These are phyloP conservation scores for Macrotyloma uniflorum DNA, from an alignment of 306 rosid genomes.

Conservation along the genomic window DNA sequence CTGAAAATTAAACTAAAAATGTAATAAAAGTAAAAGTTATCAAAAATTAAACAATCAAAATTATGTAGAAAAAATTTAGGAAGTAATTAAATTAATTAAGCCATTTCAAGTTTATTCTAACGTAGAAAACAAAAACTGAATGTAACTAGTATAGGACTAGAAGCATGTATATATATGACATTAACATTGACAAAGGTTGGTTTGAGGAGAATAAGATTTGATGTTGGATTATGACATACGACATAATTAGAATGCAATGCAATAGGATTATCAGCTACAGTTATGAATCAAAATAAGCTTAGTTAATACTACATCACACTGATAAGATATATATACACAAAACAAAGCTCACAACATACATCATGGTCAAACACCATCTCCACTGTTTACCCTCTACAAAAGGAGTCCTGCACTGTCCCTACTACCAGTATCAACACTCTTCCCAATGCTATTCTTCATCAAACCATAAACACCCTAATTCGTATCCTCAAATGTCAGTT, in stretches of 20 bases:
- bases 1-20: too few relatives aligned
- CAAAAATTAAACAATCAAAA: too few relatives aligned
- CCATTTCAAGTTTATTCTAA: too few relatives aligned
- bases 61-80: too few relatives aligned
- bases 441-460: constrained; percentile 42
- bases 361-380: constrained; percentile 48
- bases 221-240: neutral
- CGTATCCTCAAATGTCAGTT: constrained; percentile 54
- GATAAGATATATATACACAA: constrained; percentile 51
- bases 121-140: too few relatives aligned
- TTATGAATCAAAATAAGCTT: constrained; percentile 36
- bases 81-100: too few relatives aligned
- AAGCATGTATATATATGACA: too few relatives aligned
- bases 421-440: constrained; percentile 49
- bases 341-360: constrained; percentile 49
- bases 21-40: too few relatives aligned
- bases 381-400: constrained; percentile 37
- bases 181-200: neutral
- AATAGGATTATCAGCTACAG: constrained; percentile 33
- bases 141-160: too few relatives aligned
- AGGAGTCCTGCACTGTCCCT: constrained; percentile 47
- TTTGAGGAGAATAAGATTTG: neutral
- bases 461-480: constrained; percentile 47
- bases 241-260: constrained; percentile 9
- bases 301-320: constrained; percentile 47